Evolutionary conservation across 768 basidiomycete species (phyloP).

Genomic region (Paxillus ammoniavirescens): DNA sequence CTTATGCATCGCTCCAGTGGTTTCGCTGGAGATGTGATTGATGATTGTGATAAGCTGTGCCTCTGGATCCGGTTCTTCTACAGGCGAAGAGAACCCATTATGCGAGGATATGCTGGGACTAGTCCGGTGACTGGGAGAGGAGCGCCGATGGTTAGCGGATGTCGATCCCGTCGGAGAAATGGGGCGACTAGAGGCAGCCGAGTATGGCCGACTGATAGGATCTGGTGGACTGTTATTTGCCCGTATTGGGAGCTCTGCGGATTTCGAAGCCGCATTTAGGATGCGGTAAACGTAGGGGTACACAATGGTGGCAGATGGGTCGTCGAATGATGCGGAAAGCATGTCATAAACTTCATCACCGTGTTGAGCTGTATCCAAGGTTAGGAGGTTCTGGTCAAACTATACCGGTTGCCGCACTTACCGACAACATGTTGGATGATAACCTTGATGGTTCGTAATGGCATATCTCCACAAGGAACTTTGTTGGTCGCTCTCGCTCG

Average conservation of each 20-base stretch:
- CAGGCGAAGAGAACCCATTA: slow-evolving; percentile 51
- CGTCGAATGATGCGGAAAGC: slow-evolving; percentile 87
- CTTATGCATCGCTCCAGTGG: slow-evolving; percentile 85
- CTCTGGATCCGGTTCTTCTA: slow-evolving; percentile 85
- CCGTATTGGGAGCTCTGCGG: slow-evolving; percentile 33
- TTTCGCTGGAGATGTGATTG: slow-evolving; percentile 84
- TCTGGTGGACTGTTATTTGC: slow-evolving; percentile 31
- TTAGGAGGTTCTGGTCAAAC: slow-evolving; percentile 17
- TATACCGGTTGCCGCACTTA: slow-evolving; percentile 42
- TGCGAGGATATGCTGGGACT: slow-evolving; percentile 67
- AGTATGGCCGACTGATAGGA: slow-evolving; percentile 45
- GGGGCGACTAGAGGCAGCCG: slow-evolving; percentile 65
- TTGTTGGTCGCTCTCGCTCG: slow-evolving; percentile 86
- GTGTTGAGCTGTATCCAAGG: slow-evolving; percentile 57
- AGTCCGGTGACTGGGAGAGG: slow-evolving; percentile 62
- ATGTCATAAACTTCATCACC: slow-evolving; percentile 90
- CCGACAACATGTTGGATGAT: slow-evolving; percentile 97
- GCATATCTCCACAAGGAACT: slow-evolving; percentile 97
- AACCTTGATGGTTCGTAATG: slow-evolving; percentile 94
- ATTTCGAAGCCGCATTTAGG: slow-evolving; percentile 63
- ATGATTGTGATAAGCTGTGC: slow-evolving; percentile 80
- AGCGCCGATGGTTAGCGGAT: slow-evolving; percentile 51
- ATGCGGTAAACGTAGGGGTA: slow-evolving; percentile 95
- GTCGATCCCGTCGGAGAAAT: slow-evolving; percentile 68
- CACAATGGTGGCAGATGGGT: slow-evolving; percentile 95